phyloP scores from a whole-genome alignment of 192 early-diverging fungal genomes.

The Entomortierella parvispora region DNA sequence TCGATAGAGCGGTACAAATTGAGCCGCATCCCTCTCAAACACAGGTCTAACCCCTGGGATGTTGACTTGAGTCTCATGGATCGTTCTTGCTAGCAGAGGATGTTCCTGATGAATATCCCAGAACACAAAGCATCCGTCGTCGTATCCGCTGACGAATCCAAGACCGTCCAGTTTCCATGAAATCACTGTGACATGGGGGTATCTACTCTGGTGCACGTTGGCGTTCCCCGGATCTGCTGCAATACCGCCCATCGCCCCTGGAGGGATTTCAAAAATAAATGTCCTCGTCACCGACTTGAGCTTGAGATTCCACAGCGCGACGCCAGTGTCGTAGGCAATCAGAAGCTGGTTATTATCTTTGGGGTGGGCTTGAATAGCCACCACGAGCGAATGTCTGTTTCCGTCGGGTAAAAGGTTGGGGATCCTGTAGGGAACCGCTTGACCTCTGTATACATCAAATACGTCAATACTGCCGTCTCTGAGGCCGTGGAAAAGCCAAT shows the following conservation, averaged over 20 bases:
- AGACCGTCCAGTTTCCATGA: slow-evolving; percentile 62
- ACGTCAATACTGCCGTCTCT: slow-evolving; percentile 61
- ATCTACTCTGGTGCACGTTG: slow-evolving; percentile 30
- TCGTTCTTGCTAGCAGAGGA: slow-evolving; percentile 33
- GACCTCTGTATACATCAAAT: slow-evolving; percentile 56
- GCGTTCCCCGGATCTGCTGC: slow-evolving; percentile 4
- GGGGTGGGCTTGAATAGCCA: slow-evolving; percentile 61
- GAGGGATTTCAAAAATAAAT: slow-evolving; percentile 45
- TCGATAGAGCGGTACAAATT: slow-evolving; percentile 57
- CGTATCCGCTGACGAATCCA: slow-evolving; percentile 57
- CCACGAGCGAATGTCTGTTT: slow-evolving; percentile 47
- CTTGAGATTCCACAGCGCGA: slow-evolving; percentile 63
- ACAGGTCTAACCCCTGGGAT: slow-evolving; percentile 23
- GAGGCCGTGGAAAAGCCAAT: slow-evolving; percentile 63
- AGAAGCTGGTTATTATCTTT: slow-evolving; percentile 61
- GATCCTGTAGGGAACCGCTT: slow-evolving; percentile 50
- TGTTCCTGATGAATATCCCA: slow-evolving; percentile 54
- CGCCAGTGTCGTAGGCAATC: slow-evolving; percentile 60
- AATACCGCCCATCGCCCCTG: slow-evolving; percentile 30
- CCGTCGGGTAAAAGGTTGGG: slow-evolving; percentile 56
- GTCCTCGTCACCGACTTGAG: slow-evolving; percentile 42
- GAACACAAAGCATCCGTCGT: slow-evolving; percentile 55
- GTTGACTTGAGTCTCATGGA: slow-evolving; percentile 25
- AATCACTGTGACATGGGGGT: slow-evolving; percentile 49
- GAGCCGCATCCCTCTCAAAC: slow-evolving; percentile 11